A percentile compares a stretch with the other conserved stretches of the same genome.
Evolutionary conservation across 2,329 filamentous ascomycete genomes (phyloP).

Genomic region (Beauveria sp.): DNA sequence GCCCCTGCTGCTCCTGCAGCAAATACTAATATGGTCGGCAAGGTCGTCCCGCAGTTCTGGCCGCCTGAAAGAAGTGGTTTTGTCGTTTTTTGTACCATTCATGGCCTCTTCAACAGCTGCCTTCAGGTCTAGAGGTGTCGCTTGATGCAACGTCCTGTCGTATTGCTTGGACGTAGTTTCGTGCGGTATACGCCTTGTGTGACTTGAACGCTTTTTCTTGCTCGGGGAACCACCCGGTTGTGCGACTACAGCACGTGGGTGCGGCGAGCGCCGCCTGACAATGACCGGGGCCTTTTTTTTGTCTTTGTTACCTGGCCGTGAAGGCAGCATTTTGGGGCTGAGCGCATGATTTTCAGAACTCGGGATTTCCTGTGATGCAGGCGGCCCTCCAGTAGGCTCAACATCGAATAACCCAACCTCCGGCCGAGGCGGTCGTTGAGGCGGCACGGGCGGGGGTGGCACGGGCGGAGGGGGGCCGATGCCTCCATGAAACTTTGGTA

Average conservation of each 20-base stretch:
- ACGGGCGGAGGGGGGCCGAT: constrained; percentile 5
- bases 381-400: background rate
- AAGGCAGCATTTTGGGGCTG: constrained; percentile 10
- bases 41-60: background rate
- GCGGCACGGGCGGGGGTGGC: constrained; percentile 8
- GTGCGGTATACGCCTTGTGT: constrained; percentile 1
- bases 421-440: constrained; percentile 11
- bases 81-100: background rate
- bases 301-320: background rate
- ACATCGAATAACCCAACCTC: constrained; percentile 5
- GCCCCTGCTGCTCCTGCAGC: constrained; percentile 15
- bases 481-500: constrained; percentile 1
- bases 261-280: background rate
- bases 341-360: constrained; percentile 6
- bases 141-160: background rate
- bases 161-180: constrained; percentile 6
- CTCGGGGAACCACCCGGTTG: background rate
- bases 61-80: background rate
- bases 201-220: background rate
- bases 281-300: background rate
- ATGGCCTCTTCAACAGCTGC: background rate
- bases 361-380: background rate
- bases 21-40: constrained; percentile 17
- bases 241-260: background rate
- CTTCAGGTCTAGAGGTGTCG: background rate